A percentile compares a stretch with the other conserved stretches of the same genome.
Conservation (phyloP, 2,329 filamentous ascomycete genomes). For the Aspergillus clavatus region DNA sequence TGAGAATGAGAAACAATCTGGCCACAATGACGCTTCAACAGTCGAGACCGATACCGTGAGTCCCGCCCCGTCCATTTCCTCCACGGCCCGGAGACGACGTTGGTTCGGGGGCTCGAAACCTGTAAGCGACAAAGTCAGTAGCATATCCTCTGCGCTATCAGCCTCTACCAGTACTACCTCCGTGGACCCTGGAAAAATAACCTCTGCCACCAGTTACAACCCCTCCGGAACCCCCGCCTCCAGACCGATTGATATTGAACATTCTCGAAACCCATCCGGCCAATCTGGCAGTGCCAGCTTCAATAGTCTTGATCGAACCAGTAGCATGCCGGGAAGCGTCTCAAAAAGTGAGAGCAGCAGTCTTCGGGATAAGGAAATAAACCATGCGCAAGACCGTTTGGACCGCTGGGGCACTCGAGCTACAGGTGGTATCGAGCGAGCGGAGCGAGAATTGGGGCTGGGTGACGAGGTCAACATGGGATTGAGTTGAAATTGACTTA, state of each 20-base stretch:
- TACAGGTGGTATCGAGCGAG: conserved; percentile 49
- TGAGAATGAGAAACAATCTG: conserved; percentile 18
- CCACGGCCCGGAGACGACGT: conserved; percentile 31
- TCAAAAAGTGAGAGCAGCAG: conserved; percentile 30
- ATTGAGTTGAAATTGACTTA: conserved; percentile 55
- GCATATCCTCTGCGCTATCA: conserved; percentile 17
- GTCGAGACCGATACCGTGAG: conserved; percentile 24
- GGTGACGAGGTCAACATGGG: conserved; percentile 82
- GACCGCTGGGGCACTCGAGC: conserved; percentile 52
- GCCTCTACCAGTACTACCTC: conserved; percentile 17
- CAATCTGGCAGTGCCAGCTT: conserved; percentile 17
- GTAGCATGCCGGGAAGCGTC: conserved; percentile 22
- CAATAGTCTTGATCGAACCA: conserved; percentile 18
- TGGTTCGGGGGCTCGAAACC: conserved; percentile 36
- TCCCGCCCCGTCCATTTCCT: conserved; percentile 25
- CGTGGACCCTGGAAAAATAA: conserved; percentile 21
- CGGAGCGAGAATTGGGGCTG: conserved; percentile 62
- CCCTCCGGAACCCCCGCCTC: conserved; percentile 17
- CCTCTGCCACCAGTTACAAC: conserved; percentile 16
- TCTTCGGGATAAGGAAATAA: conserved; percentile 35
- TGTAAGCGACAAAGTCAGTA: conserved; percentile 25
- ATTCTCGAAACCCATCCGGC: conserved; percentile 24
- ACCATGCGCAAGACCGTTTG: conserved; percentile 45
- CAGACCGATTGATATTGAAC: conserved; percentile 29
- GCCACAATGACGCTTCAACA: conserved; percentile 15